A percentile compares a stretch with the other conserved stretches of the same genome.
Evolutionary conservation across 2,329 filamentous ascomycete genomes (phyloP).

Genomic region (Xylaria sp.): DNA sequence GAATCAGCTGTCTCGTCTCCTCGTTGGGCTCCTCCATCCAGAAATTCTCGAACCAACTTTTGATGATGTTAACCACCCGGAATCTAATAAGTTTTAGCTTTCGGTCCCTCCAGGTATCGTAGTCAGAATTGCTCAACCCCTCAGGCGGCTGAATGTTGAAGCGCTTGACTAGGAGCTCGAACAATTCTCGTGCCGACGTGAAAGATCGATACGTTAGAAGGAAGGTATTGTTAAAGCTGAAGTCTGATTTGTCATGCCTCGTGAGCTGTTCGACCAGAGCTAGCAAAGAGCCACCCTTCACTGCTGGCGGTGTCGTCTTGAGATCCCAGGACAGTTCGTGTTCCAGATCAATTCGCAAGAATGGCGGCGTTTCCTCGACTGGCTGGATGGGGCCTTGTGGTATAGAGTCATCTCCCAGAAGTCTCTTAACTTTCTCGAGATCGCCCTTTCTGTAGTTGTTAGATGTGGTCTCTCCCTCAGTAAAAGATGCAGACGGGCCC

Average conservation of each 20-base stretch:
- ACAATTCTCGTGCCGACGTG: slow-evolving; percentile 85
- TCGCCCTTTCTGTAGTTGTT: slow-evolving; percentile 62
- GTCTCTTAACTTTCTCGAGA: slow-evolving; percentile 66
- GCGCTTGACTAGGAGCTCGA: slow-evolving; percentile 87
- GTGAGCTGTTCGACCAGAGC: slow-evolving; percentile 94
- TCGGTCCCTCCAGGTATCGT: slow-evolving; percentile 84
- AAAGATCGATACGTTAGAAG: slow-evolving; percentile 96
- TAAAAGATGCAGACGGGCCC: slow-evolving; percentile 62
- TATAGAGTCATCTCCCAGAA: slow-evolving; percentile 66
- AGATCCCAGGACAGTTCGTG: slow-evolving; percentile 86
- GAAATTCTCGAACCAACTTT: slow-evolving; percentile 97
- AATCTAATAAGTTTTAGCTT: slow-evolving; percentile 97
- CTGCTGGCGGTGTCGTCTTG: slow-evolving; percentile 72
- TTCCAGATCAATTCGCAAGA: slow-evolving; percentile 83
- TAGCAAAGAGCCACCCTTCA: slow-evolving; percentile 87
- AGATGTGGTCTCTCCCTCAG: slow-evolving; percentile 58
- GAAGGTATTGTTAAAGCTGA: slow-evolving; percentile 97
- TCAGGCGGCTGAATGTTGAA: slow-evolving; percentile 92
- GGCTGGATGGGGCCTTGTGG: slow-evolving; percentile 49
- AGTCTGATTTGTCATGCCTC: slow-evolving; percentile 91
- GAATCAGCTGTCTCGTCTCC: slow-evolving; percentile 80
- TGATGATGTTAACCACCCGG: slow-evolving; percentile 94
- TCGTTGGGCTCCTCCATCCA: slow-evolving; percentile 97
- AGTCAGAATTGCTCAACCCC: slow-evolving; percentile 73
- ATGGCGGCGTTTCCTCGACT: slow-evolving; percentile 80